Evolutionary conservation across 257 asterid genomes (phyloP), one percentile per base, ranked within the genome.

Genomic region (Capsicum pubescens): DNA sequence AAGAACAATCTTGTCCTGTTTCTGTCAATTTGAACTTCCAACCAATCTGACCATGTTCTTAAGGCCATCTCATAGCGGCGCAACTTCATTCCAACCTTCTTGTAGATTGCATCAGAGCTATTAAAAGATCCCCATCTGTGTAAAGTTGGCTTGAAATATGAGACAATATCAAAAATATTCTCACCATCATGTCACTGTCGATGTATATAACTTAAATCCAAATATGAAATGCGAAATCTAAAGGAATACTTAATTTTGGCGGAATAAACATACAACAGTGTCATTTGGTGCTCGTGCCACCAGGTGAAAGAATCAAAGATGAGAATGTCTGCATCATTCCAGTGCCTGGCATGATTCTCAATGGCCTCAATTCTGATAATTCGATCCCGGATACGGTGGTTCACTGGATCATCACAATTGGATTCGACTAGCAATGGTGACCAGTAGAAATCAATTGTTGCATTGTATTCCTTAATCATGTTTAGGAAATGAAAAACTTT

Each of bases 11-110:
- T 85, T 14, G 93, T 91, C 76, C 79, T 89, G 14, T 85, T 77
- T 77, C 85, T 71, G 54, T 89, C 83, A 64, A 88, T 70, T 82
- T 91, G 87, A 69, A 89, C 50, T 7, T 88, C 92, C 85, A 91
- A 56, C 93, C 93, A 89, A 61, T 91, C 89, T 9, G 92, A 84
- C 93, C 93, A 91, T 5, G 93, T 89, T 12, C 84, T 87, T 54
- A 91, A 39, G 13, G 90, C 90, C 91, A 91, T 88, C 76, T 88
- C 93, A 44, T 85, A 88, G 14, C 81, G 85, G 1, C 90, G 89
- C 0, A 79, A 72, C 81, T 57, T 84, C 85, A 61, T 84, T 7
- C n/a, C 84, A 4, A 88, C 89, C 50, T 63, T 83, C 70, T 88
- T 86, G 81, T 85, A 87, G 12, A 87, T 86, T 32, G 87, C 87